Base-by-base conservation (phyloP, 2,329 filamentous ascomycete species). In the Pseudogymnoascus sp. region DNA sequence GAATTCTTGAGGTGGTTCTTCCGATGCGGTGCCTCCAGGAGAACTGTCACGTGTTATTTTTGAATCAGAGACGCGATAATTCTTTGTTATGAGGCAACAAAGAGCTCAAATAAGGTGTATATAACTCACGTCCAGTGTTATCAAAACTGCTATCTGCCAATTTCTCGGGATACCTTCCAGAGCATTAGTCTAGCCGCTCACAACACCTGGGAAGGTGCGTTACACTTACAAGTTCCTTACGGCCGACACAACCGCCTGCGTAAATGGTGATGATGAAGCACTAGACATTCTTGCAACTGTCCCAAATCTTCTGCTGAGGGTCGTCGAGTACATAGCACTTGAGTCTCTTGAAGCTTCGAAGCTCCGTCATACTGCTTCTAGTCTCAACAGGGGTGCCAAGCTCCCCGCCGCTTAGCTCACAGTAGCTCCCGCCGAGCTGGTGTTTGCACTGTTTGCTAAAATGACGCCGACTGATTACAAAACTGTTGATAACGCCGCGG, bases 141-240 rank as follows among this genome's bases (percentile, higher is more conserved):
- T 99, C 94, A 82, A 92, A 99, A 66, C 88, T 86, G 68, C 87
- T 87, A 72, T 97, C 94, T 8, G 94, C 94, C 41, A 97, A 80
- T 63, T 85, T 85, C 71, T 95, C 90, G 0, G 94, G 94, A 72
- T 96, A 99, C 63, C 92, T 94, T 65, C 62, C 61, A 59, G 39
- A 60, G 40, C 50, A 68, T 63, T 63, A 66, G 58, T 67, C 44
- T 17, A 39, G 47, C 15, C 13, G 17, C 33, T 59, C 33, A n/a
- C 33, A 26, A 24, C 33, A 59, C n/a, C 17, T 54, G 9, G 47
- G 35, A 35, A 10, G 33, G 37, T 24, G 50, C 10, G 54, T 58
- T 17, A 35, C 31, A 78, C 87, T 73, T 76, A 93, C 87, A 96
- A 78, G 73, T 83, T 86, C 70, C 83, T 84, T 88, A 96, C 92